Evolutionary conservation across 129 eudicot genomes (phyloP).

Genomic region (Flaveria bidentis): DNA sequence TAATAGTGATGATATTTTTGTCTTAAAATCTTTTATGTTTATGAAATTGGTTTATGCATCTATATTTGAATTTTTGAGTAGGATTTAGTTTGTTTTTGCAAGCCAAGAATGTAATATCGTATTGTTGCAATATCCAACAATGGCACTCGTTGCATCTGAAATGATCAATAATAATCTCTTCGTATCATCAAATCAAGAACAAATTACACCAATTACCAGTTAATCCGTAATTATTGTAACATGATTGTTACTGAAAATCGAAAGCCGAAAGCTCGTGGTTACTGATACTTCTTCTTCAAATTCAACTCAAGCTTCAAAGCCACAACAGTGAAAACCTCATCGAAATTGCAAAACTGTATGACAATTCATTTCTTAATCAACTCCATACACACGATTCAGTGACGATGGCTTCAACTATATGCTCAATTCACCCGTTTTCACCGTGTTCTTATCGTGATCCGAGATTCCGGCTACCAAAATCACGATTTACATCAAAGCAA

Average conservation of each 20-base stretch:
- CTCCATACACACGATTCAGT: not conserved
- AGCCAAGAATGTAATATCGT: too few relatives aligned
- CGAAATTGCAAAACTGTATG: not conserved
- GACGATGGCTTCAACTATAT: slow-evolving; percentile 29
- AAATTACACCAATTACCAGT: not conserved
- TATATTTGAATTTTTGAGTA: too few relatives aligned
- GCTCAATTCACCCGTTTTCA: slow-evolving; percentile 23
- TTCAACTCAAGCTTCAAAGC: slow-evolving; percentile 10
- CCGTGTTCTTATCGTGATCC: slow-evolving; percentile 27
- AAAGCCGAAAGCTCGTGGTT: too few relatives aligned
- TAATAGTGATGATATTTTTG: too few relatives aligned
- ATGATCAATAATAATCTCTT: too few relatives aligned
- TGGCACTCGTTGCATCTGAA: too few relatives aligned
- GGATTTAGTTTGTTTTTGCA: too few relatives aligned
- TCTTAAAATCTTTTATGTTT: too few relatives aligned
- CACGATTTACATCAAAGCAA: slow-evolving; percentile 16
- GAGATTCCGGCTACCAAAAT: slow-evolving; percentile 33
- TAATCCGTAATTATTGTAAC: not conserved
- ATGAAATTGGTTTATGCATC: too few relatives aligned
- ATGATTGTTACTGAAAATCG: too few relatives aligned
- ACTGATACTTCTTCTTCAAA: not conserved
- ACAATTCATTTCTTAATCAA: not conserved
- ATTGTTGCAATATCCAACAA: too few relatives aligned
- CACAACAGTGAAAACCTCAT: not conserved
- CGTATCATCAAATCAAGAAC: not conserved